Evolutionary conservation across 441 rosid genomes (phyloP).

Genomic region (Syzygium malaccense): DNA sequence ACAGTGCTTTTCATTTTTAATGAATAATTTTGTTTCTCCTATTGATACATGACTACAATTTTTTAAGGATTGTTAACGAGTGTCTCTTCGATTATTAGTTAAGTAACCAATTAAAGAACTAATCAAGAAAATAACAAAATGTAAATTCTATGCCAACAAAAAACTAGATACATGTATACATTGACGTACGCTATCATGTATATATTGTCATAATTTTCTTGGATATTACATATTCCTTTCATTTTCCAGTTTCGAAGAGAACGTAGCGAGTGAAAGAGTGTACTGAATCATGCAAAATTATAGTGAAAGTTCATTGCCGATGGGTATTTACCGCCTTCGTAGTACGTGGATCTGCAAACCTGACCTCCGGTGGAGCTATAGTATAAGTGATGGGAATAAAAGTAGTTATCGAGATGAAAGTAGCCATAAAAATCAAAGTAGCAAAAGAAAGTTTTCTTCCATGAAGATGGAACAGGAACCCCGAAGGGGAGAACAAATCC

Average conservation of each 20-base stretch:
- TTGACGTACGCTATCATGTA: background rate
- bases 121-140: background rate
- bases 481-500: background rate
- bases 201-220: background rate
- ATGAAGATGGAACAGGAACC: accelerated
- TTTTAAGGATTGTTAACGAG: background rate
- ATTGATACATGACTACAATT: background rate
- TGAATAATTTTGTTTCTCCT: background rate
- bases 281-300: background rate
- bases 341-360: too few species aligned
- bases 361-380: too few species aligned
- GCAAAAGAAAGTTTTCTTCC: background rate
- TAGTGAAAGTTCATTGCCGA: background rate
- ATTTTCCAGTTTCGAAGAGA: background rate
- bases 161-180: background rate
- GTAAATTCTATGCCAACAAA: background rate
- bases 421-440: background rate
- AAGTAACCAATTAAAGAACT: background rate
- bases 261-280: background rate
- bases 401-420: too few species aligned
- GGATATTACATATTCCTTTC: background rate
- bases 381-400: too few species aligned
- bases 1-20: background rate
- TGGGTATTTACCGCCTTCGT: background rate
- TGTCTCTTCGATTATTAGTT: background rate